Conservation (phyloP, 257 asterid genomes). For the Fraxinus americana region DNA sequence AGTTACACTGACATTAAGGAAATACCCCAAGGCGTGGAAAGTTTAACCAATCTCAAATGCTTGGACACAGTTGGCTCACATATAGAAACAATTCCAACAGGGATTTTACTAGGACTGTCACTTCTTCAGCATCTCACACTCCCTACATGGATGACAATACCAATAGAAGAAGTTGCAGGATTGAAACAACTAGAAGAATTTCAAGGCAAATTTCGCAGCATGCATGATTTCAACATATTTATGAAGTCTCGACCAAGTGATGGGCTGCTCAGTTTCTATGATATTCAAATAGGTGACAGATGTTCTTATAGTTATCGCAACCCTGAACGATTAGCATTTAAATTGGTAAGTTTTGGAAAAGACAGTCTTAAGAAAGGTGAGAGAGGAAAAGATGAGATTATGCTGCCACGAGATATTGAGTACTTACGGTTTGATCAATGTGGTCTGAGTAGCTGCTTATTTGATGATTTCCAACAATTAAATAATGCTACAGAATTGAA, state of each 20-base stretch:
- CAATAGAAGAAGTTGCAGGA: conserved; percentile 24
- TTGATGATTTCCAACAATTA: conserved; percentile 24
- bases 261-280: conserved; percentile 26
- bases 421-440: neutral
- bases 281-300: conserved; percentile 21
- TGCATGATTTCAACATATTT: conserved; percentile 22
- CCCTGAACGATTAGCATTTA: neutral
- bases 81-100: conserved; percentile 24
- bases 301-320: too few relatives aligned
- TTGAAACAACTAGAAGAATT: conserved; percentile 27
- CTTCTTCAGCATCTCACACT: conserved; percentile 29
- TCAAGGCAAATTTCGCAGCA: conserved; percentile 25
- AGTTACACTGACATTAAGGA: conserved; percentile 15
- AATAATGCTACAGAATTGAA: conserved; percentile 6
- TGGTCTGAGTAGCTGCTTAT: conserved; percentile 15
- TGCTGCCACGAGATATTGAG: conserved; percentile 22
- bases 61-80: conserved; percentile 21
- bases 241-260: conserved; percentile 20
- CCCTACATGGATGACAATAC: conserved; percentile 16
- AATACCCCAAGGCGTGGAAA: conserved; percentile 25
- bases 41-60: conserved; percentile 25
- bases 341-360: neutral
- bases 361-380: neutral
- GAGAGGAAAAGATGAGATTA: neutral
- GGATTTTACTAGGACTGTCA: conserved; percentile 26